Evolutionary conservation across 73 alveolate genomes (phyloP).

Genomic region (Paramecium biaurelia): DNA sequence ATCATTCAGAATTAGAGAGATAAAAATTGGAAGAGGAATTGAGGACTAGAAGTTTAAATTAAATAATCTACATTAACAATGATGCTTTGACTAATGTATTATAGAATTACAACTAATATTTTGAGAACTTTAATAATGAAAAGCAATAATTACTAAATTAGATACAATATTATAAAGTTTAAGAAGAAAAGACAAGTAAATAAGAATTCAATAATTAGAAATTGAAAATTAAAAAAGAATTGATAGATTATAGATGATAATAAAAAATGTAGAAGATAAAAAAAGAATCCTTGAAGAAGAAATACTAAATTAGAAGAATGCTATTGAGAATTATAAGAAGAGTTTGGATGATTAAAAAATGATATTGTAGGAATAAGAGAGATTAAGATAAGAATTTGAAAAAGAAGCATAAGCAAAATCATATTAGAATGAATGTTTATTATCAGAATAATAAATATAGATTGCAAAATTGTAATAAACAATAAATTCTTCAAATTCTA

Average conservation of each 20-base stretch:
- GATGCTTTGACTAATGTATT: neutral
- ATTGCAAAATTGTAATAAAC: neutral
- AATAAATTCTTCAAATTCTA: neutral
- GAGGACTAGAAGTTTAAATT: neutral
- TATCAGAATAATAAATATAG: neutral
- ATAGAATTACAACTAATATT: neutral
- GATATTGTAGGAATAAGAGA: neutral
- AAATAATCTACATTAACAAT: neutral
- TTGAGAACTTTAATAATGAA: neutral
- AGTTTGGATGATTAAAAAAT: neutral
- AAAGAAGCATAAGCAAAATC: neutral
- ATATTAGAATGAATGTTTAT: neutral
- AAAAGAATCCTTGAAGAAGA: neutral
- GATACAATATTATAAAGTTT: neutral
- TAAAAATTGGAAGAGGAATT: neutral
- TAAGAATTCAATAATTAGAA: neutral
- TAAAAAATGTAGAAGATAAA: neutral
- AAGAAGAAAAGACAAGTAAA: neutral
- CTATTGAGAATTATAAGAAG: neutral
- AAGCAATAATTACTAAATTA: neutral
- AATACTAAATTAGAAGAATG: neutral
- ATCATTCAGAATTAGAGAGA: neutral
- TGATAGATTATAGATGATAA: neutral
- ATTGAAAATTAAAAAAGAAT: neutral
- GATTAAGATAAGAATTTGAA: neutral